These are phyloP conservation scores for Incumbomyces delicatus DNA, from an alignment of 2,329 filamentous ascomycete genomes.

Conservation along the genomic window DNA sequence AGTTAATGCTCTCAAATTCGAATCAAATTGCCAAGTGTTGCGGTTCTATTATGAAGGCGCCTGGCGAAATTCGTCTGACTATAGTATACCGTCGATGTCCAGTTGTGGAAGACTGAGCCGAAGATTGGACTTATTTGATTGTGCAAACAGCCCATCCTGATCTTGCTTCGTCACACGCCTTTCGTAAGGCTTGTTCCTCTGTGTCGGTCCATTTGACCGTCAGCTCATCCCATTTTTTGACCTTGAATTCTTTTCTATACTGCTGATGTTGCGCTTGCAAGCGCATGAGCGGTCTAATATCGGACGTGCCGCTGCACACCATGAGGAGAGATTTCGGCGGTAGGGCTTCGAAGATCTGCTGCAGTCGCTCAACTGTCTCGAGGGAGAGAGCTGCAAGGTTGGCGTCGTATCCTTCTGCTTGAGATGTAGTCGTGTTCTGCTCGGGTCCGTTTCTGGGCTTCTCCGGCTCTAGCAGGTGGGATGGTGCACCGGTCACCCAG, in stretches of 20 bases:
- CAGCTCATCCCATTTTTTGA: slow-evolving; percentile 54
- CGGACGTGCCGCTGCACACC: slow-evolving; percentile 55
- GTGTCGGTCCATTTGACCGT: slow-evolving; percentile 55
- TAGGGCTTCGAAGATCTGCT: slow-evolving; percentile 44
- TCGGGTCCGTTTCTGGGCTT: slow-evolving; percentile 30
- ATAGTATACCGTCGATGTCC: no score
- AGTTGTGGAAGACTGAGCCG: no score
- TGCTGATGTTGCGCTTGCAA: slow-evolving; percentile 47
- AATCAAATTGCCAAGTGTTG: no score
- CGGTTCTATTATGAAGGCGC: no score
- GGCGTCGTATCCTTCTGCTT: slow-evolving; percentile 8
- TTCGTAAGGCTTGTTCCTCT: slow-evolving; percentile 50
- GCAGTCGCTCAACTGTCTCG: slow-evolving; percentile 43
- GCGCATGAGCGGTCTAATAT: slow-evolving; percentile 47
- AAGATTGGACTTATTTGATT: slow-evolving; percentile 39
- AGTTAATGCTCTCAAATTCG: no score
- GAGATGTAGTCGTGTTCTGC: slow-evolving; percentile 17
- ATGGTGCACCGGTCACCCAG: slow-evolving; percentile 30
- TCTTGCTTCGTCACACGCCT: slow-evolving; percentile 47
- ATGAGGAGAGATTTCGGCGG: slow-evolving; percentile 47
- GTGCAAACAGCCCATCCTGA: slow-evolving; percentile 50
- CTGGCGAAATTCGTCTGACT: no score
- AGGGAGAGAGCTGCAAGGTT: slow-evolving; percentile 38
- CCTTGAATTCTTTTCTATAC: slow-evolving; percentile 48
- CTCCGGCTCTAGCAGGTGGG: slow-evolving; percentile 35